Percentiles rank a stretch among this genome's conserved stretches.
These are phyloP conservation scores for Asterophora lycoperdoides DNA, from an alignment of 768 basidiomycete species.

Conservation along the genomic window DNA sequence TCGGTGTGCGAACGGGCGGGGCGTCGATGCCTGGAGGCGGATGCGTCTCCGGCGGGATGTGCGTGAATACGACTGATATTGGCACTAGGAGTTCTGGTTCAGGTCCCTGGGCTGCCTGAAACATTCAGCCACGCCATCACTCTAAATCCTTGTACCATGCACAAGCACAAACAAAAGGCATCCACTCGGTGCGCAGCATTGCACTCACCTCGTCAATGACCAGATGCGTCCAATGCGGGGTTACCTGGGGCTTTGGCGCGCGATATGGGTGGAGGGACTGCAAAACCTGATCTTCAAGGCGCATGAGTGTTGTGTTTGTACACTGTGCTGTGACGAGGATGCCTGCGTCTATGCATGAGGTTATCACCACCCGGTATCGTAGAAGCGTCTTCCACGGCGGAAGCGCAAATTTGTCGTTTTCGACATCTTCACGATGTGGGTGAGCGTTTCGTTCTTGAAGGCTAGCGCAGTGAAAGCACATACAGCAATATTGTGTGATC, in stretches of 20 bases:
- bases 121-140: too few relatives aligned
- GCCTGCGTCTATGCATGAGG: slow-evolving; percentile 43
- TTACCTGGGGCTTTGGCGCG: slow-evolving; percentile 22
- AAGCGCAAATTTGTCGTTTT: slow-evolving; percentile 41
- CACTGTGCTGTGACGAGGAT: slow-evolving; percentile 43
- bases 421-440: too few relatives aligned
- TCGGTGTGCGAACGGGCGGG: slow-evolving; percentile 6
- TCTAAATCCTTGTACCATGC: neutral
- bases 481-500: slow-evolving; percentile 47
- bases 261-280: slow-evolving; percentile 36
- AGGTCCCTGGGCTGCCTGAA: slow-evolving; percentile 48
- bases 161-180: too few relatives aligned
- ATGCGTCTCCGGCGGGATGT: slow-evolving; percentile 11
- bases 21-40: slow-evolving; percentile 1
- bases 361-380: slow-evolving; percentile 43
- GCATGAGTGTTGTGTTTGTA: slow-evolving; percentile 37
- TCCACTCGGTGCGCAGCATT: too few relatives aligned
- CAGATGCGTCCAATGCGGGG: slow-evolving; percentile 51
- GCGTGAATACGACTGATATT: slow-evolving; percentile 42
- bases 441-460: neutral
- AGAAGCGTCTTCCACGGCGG: slow-evolving; percentile 45
- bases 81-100: slow-evolving; percentile 49
- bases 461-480: slow-evolving; percentile 17
- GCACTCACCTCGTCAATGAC: slow-evolving; percentile 43
- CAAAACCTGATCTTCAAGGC: slow-evolving; percentile 36